Conservation (phyloP, 768 basidiomycete genomes). For the Mycena metata region DNA sequence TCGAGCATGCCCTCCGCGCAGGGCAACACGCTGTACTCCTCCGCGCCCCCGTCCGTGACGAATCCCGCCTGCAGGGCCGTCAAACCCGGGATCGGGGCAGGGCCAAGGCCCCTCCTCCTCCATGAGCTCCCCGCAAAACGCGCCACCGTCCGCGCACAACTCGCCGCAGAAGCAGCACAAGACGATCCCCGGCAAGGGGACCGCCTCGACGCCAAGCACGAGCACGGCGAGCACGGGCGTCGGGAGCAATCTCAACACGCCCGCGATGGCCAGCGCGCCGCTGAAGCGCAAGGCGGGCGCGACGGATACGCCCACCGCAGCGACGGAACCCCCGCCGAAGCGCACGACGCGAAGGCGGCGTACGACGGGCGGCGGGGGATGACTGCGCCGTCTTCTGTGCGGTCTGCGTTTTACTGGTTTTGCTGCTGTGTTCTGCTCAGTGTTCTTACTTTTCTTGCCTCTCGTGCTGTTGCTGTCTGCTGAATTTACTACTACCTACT, state of each 20-base stretch:
- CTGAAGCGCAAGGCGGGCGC: slow-evolving; percentile 69
- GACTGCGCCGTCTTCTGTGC: neutral
- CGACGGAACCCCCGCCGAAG: slow-evolving; percentile 64
- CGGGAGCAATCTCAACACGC: slow-evolving; percentile 52
- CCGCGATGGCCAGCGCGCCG: slow-evolving; percentile 61
- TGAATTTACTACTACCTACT: slow-evolving; percentile 29
- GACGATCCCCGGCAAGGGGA: slow-evolving; percentile 52
- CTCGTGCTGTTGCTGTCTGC: slow-evolving; percentile 33
- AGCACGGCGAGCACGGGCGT: slow-evolving; percentile 49
- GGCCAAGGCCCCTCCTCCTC: slow-evolving; percentile 39
- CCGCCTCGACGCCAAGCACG: slow-evolving; percentile 54
- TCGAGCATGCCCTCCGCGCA: slow-evolving; percentile 41
- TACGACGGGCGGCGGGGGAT: slow-evolving; percentile 59
- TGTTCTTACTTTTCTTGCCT: slow-evolving; percentile 12
- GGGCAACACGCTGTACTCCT: slow-evolving; percentile 65
- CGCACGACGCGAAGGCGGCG: slow-evolving; percentile 65
- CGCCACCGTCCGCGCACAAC: slow-evolving; percentile 63
- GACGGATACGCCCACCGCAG: slow-evolving; percentile 65
- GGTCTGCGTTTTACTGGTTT: slow-evolving; percentile 3
- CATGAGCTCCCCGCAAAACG: slow-evolving; percentile 66
- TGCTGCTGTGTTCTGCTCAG: neutral
- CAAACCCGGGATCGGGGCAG: slow-evolving; percentile 24
- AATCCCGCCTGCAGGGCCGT: slow-evolving; percentile 55
- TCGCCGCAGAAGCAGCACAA: slow-evolving; percentile 77
- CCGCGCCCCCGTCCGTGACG: slow-evolving; percentile 60